Conservation (phyloP, 1,284 basidiomycete species). For the Rhodotorula sp. region DNA sequence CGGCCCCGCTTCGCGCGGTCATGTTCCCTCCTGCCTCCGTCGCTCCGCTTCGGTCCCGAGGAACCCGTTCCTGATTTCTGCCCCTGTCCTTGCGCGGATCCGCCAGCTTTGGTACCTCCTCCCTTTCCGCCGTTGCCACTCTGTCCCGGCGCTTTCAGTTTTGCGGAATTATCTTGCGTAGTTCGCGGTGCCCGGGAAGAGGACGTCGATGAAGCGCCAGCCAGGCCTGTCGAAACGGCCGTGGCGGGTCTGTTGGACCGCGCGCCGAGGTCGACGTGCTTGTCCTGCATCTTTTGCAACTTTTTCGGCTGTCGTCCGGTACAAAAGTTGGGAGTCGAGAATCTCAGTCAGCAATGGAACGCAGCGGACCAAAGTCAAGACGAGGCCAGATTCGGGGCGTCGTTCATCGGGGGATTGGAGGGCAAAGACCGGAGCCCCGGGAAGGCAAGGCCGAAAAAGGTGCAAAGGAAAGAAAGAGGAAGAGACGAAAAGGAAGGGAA, state of each 20-base stretch:
- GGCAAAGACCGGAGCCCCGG: too few species aligned
- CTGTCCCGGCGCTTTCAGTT: slow-evolving; percentile 22
- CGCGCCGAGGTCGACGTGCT: slow-evolving; percentile 17
- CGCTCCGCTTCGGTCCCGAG: slow-evolving; percentile 23
- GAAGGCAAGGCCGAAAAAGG: too few species aligned
- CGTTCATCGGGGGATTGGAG: too few species aligned
- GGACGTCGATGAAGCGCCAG: not conserved
- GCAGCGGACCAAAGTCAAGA: too few species aligned
- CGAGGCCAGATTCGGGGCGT: too few species aligned
- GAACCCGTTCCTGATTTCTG: not conserved
- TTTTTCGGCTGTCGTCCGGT: slow-evolving; percentile 5
- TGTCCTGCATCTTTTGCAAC: slow-evolving; percentile 14
- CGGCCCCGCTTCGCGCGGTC: slow-evolving; percentile 51
- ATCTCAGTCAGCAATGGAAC: too few species aligned
- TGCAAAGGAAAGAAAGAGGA: not conserved
- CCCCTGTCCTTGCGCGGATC: not conserved
- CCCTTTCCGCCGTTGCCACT: slow-evolving; percentile 24
- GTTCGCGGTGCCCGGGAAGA: not conserved
- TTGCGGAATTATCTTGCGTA: not conserved
- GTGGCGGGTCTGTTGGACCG: not conserved
- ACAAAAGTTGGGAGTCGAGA: too few species aligned
- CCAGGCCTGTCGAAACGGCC: not conserved
- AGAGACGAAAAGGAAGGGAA: slow-evolving; percentile 24
- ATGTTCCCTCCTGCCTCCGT: slow-evolving; percentile 47
- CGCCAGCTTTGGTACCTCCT: not conserved